Conservation (phyloP, 2,329 filamentous ascomycete genomes). For the Monilinia aucupariae region DNA sequence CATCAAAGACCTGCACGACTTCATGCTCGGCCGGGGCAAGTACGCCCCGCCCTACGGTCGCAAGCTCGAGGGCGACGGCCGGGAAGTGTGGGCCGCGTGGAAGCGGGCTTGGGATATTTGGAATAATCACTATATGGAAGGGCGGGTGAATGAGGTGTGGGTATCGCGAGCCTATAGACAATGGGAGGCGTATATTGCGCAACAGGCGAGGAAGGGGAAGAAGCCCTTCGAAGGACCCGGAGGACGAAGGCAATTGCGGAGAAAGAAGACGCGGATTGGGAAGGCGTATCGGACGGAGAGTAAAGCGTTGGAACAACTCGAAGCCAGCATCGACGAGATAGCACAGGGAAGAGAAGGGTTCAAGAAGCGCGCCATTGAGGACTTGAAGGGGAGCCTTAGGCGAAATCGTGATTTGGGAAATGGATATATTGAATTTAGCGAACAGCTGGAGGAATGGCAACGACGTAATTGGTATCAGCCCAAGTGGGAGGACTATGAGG, state of each 20-base stretch:
- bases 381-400: background rate
- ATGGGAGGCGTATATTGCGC: constrained; percentile 8
- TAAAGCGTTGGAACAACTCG: background rate
- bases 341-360: background rate
- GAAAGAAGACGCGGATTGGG: constrained; percentile 2
- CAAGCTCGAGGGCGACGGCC: constrained; percentile 14
- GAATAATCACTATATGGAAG: constrained; percentile 32
- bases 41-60: background rate
- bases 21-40: background rate
- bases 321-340: background rate
- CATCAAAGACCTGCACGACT: constrained; percentile 18
- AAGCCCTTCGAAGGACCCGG: background rate
- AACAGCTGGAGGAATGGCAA: background rate
- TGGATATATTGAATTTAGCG: constrained; percentile 3
- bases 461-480: background rate
- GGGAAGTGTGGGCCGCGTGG: constrained; percentile 31
- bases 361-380: background rate
- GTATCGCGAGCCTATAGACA: constrained; percentile 20
- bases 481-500: background rate
- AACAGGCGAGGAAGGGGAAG: constrained; percentile 16
- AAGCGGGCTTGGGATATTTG: constrained; percentile 34
- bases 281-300: background rate
- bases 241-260: background rate
- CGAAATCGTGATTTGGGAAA: background rate
- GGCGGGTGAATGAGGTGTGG: constrained; percentile 26